Evolutionary conservation across 345 rosid species (phyloP).

Genomic region (Cardamine chenopodiifolia): DNA sequence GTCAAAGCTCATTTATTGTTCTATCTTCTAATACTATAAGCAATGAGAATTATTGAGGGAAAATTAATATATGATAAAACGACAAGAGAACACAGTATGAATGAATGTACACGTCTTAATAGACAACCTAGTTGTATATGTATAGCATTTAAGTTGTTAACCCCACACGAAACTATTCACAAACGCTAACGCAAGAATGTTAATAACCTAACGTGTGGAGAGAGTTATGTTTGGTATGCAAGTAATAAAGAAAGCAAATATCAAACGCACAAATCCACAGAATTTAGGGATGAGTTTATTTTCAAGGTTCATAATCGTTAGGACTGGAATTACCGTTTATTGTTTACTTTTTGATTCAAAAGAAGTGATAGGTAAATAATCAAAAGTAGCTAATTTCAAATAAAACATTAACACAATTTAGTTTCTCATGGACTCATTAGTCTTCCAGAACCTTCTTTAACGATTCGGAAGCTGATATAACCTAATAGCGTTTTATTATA

Average conservation of each 20-base stretch:
- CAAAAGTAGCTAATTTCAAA: too few relatives aligned
- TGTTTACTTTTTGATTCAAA: not conserved
- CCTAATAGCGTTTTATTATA: too few relatives aligned
- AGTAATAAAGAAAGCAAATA: not conserved
- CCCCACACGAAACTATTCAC: not conserved
- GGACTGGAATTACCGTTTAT: not conserved
- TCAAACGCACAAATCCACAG: not conserved
- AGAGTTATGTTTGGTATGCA: not conserved
- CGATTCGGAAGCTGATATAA: too few relatives aligned
- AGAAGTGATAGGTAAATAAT: too few relatives aligned
- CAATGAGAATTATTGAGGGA: not conserved
- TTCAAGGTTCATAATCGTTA: too few relatives aligned
- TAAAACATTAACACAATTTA: too few relatives aligned
- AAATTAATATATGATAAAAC: not conserved
- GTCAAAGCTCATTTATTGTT: not conserved
- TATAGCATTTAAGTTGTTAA: not conserved
- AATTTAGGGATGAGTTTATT: too few relatives aligned
- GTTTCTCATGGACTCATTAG: not conserved
- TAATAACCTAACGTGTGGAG: not conserved
- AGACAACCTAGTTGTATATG: not conserved
- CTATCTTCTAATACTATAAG: slow-evolving; percentile 2
- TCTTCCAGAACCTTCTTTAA: not conserved
- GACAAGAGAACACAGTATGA: slow-evolving; percentile 1
- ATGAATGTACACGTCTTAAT: not conserved
- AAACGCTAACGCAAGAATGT: not conserved